Conservation (phyloP, 1,284 basidiomycete genomes). For the Volvariella volvacea region DNA sequence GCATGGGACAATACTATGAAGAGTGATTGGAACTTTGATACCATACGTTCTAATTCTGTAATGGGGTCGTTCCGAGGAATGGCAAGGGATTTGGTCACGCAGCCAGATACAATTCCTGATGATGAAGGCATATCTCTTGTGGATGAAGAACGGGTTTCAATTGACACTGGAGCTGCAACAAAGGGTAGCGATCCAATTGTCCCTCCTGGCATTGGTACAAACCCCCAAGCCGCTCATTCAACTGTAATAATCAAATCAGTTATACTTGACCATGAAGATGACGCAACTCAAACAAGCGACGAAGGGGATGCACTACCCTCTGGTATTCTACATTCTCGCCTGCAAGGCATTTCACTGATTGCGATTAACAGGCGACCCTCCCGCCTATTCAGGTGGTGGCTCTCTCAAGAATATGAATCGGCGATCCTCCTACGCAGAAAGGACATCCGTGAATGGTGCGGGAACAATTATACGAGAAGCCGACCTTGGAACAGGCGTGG, state of each 20-base stretch:
- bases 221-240: conserved; percentile 52
- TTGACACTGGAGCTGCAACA: conserved; percentile 52
- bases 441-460: conserved; percentile 52
- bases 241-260: conserved; percentile 59
- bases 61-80: conserved; percentile 70
- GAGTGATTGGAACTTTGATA: conserved; percentile 96
- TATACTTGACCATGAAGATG: not conserved
- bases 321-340: conserved; percentile 14
- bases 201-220: conserved; percentile 39
- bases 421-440: conserved; percentile 68
- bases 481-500: conserved; percentile 79
- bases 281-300: conserved; percentile 4
- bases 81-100: conserved; percentile 52
- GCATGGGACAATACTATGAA: conserved; percentile 74
- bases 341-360: not conserved
- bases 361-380: conserved; percentile 39
- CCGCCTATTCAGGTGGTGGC: conserved; percentile 50
- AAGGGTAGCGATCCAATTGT: conserved; percentile 53
- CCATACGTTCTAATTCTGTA: conserved; percentile 65
- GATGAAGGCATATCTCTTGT: conserved; percentile 34
- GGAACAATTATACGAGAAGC: conserved; percentile 78
- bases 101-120: conserved; percentile 47
- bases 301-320: conserved; percentile 26
- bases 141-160: conserved; percentile 41
- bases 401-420: conserved; percentile 36